Evolutionary conservation across 2,329 filamentous ascomycete genomes (phyloP).

Genomic region (Zymoseptoria pseudotritici): DNA sequence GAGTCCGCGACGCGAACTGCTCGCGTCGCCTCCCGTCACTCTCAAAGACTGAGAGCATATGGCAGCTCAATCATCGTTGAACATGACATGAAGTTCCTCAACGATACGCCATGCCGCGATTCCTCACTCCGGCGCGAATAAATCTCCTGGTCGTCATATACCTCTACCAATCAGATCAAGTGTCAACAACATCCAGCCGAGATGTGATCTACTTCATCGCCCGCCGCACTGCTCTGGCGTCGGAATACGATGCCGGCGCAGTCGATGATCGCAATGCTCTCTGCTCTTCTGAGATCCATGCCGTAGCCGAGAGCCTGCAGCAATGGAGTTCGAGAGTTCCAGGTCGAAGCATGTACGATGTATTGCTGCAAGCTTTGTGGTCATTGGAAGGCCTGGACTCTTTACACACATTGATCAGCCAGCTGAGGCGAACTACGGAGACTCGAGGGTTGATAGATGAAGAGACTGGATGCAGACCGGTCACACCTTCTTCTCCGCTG

Average conservation of each 20-base stretch:
- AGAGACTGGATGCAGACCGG: constrained; percentile 39
- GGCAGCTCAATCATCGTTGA: neutral
- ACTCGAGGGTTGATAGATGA: constrained; percentile 25
- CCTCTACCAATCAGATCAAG: constrained; percentile 51
- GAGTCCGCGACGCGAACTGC: neutral
- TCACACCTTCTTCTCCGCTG: constrained; percentile 69
- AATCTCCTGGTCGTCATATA: constrained; percentile 72
- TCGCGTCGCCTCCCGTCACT: neutral
- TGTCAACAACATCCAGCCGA: constrained; percentile 39
- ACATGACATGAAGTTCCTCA: neutral
- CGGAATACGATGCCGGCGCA: constrained; percentile 9
- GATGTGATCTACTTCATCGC: constrained; percentile 73
- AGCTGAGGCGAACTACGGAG: constrained; percentile 29
- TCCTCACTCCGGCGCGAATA: constrained; percentile 82
- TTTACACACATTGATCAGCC: constrained; percentile 57
- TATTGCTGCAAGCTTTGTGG: constrained; percentile 77
- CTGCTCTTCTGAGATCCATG: constrained; percentile 8
- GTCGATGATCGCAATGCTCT: constrained; percentile 12
- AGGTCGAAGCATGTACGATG: constrained; percentile 78
- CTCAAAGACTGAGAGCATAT: neutral
- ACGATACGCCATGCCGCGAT: constrained; percentile 58
- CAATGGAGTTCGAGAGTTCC: constrained; percentile 45
- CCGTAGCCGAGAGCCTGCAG: constrained; percentile 15
- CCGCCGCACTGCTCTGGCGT: constrained; percentile 47
- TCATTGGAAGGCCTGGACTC: constrained; percentile 72